phyloP scores from a whole-genome alignment of 257 asterid genomes.

The Rhazya stricta region DNA sequence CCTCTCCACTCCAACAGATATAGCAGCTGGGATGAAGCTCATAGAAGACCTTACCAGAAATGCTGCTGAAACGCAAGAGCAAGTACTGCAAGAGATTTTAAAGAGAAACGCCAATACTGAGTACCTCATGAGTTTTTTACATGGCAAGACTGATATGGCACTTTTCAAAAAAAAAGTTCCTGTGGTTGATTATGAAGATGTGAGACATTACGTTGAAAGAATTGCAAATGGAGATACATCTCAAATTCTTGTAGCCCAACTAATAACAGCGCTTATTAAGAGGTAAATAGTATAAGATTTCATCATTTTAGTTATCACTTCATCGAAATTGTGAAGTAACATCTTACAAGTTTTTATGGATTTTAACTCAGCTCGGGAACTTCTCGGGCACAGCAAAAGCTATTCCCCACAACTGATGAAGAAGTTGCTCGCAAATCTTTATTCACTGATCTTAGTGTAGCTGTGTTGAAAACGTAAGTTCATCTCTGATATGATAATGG shows the following conservation, averaged over 20 bases:
- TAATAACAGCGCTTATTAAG: neutral
- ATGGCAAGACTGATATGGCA: neutral
- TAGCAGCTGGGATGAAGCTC: neutral
- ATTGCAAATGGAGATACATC: constrained; percentile 17
- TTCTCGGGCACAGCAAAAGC: neutral
- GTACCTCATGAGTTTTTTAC: neutral
- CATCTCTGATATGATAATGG: too few relatives aligned
- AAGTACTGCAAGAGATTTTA: constrained; percentile 11
- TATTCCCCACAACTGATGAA: neutral
- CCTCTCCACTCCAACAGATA: neutral
- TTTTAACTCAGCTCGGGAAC: neutral
- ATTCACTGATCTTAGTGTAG: neutral
- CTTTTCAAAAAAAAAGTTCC: constrained; percentile 15
- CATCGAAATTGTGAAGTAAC: too few relatives aligned
- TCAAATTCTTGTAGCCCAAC: neutral
- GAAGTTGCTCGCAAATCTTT: neutral
- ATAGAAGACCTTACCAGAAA: neutral
- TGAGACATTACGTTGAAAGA: too few relatives aligned
- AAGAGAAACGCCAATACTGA: too few relatives aligned
- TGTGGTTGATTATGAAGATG: constrained; percentile 1
- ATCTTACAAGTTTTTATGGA: neutral
- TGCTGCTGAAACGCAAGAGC: neutral
- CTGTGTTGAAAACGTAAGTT: neutral
- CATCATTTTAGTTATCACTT: neutral
- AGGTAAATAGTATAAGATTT: neutral